A percentile compares a stretch with the other conserved stretches of the same genome.
phyloP scores from a whole-genome alignment of 2,329 filamentous ascomycete genomes.

The Clarireedia hainanense region DNA sequence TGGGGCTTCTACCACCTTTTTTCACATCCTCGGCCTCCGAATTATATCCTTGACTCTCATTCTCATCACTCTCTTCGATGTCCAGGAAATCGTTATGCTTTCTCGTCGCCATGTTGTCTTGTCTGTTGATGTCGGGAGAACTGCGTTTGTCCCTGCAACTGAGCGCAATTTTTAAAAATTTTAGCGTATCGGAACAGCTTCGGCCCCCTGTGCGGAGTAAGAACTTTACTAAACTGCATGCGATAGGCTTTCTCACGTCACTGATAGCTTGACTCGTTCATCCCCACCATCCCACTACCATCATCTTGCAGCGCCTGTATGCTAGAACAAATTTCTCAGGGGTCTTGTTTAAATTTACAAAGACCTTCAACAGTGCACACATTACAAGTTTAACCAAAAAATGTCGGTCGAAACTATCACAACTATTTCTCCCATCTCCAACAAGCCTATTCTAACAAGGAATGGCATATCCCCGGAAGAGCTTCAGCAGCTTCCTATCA shows the following conservation, averaged over 20 bases:
- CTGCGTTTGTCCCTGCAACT: not conserved
- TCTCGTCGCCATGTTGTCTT: slow-evolving; percentile 50
- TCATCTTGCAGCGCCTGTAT: not conserved
- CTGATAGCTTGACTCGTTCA: slow-evolving; percentile 1
- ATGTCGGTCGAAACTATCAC: slow-evolving; percentile 60
- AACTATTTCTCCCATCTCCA: slow-evolving; percentile 87
- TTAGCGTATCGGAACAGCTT: slow-evolving; percentile 2
- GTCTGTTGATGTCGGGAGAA: slow-evolving; percentile 1
- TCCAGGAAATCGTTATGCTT: slow-evolving; percentile 69
- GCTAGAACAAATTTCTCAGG: no score
- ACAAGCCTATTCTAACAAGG: slow-evolving; percentile 73
- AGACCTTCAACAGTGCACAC: not conserved
- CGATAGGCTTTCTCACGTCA: slow-evolving; percentile 1
- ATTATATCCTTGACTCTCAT: slow-evolving; percentile 48
- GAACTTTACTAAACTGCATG: not conserved
- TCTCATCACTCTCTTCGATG: slow-evolving; percentile 49
- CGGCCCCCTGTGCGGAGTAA: not conserved
- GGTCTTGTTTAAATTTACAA: not conserved
- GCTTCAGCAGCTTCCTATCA: slow-evolving; percentile 61
- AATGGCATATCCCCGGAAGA: slow-evolving; percentile 65
- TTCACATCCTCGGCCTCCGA: slow-evolving; percentile 58
- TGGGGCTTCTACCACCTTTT: slow-evolving; percentile 52
- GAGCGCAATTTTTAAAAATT: slow-evolving; percentile 2
- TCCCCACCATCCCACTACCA: slow-evolving; percentile 1
- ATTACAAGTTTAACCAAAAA: slow-evolving; percentile 3